These are phyloP conservation scores for Rhododendron griersonianum DNA, from an alignment of 148 eudicot species.

Conservation along the genomic window DNA sequence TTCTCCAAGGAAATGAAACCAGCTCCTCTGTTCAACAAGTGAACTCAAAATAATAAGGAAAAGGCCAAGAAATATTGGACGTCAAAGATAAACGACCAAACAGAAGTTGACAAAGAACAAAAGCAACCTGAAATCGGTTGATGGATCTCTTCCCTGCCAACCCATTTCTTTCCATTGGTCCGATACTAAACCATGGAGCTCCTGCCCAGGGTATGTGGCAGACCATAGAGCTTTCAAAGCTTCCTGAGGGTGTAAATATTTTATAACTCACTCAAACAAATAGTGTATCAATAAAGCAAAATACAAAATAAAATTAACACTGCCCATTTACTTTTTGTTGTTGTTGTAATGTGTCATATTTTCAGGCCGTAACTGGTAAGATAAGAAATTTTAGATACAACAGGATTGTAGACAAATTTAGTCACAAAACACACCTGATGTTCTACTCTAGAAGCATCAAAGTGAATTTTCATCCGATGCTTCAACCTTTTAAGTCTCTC, in stretches of 20 bases:
- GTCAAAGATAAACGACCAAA: neutral
- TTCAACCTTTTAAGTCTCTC: slow-evolving; percentile 66
- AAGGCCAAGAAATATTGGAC: neutral
- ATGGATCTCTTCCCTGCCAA: slow-evolving; percentile 92
- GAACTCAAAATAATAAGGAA: neutral
- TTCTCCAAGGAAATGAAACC: slow-evolving; percentile 92
- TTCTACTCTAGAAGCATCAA: slow-evolving; percentile 59
- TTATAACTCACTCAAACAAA: neutral
- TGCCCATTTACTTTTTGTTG: neutral
- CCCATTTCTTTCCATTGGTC: slow-evolving; percentile 99
- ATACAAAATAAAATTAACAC: neutral
- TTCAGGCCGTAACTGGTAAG: neutral
- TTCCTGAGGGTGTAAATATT: slow-evolving; percentile 39
- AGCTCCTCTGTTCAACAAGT: slow-evolving; percentile 63
- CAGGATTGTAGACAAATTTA: neutral
- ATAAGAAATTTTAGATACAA: neutral
- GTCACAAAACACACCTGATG: slow-evolving; percentile 53
- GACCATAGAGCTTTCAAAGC: slow-evolving; percentile 79
- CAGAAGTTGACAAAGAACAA: slow-evolving; percentile 1
- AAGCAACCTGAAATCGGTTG: slow-evolving; percentile 79
- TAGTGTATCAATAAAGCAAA: neutral
- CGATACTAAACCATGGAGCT: slow-evolving; percentile 61
- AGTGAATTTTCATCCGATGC: slow-evolving; percentile 60
- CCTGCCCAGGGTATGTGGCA: slow-evolving; percentile 62
- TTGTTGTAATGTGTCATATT: neutral